Conservation (phyloP, 345 rosid species). For the Melaleuca quinquenervia region DNA sequence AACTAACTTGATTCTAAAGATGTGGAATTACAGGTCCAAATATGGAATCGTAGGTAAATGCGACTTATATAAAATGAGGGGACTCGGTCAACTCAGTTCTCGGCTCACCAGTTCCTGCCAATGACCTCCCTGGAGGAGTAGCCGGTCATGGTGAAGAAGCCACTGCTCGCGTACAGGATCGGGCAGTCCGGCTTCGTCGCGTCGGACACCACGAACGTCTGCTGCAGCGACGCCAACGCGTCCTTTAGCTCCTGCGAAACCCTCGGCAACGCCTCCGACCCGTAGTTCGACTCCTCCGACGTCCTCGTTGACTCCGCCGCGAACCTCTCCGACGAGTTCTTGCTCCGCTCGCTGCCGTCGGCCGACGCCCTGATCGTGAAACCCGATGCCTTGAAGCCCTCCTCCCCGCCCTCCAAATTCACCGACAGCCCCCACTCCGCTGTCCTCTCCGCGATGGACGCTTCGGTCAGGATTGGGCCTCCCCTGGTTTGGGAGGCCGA, state of each 20-base stretch:
- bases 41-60: no score
- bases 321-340: slow-evolving; percentile 17
- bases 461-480: slow-evolving; percentile 17
- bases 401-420: slow-evolving; percentile 33
- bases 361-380: slow-evolving; percentile 6
- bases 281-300: slow-evolving; percentile 45
- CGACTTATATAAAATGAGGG: background rate
- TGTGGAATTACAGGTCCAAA: background rate
- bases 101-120: slow-evolving; percentile 80
- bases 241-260: slow-evolving; percentile 82
- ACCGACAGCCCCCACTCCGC: slow-evolving; percentile 87
- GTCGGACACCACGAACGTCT: slow-evolving; percentile 93
- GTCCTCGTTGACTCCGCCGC: slow-evolving; percentile 33
- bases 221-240: slow-evolving; percentile 81
- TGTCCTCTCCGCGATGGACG: slow-evolving; percentile 54
- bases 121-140: slow-evolving; percentile 70
- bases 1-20: background rate
- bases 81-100: background rate
- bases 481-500: background rate
- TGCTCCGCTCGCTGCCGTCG: slow-evolving; percentile 29
- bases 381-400: slow-evolving; percentile 28
- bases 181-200: slow-evolving; percentile 87
- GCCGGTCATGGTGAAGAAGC: slow-evolving; percentile 91
- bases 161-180: slow-evolving; percentile 87
- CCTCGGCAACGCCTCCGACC: slow-evolving; percentile 46